A percentile compares a stretch with the other conserved stretches of the same genome.
These are phyloP conservation scores for Amanita phalloides DNA, from an alignment of 768 basidiomycete genomes.

Conservation along the genomic window DNA sequence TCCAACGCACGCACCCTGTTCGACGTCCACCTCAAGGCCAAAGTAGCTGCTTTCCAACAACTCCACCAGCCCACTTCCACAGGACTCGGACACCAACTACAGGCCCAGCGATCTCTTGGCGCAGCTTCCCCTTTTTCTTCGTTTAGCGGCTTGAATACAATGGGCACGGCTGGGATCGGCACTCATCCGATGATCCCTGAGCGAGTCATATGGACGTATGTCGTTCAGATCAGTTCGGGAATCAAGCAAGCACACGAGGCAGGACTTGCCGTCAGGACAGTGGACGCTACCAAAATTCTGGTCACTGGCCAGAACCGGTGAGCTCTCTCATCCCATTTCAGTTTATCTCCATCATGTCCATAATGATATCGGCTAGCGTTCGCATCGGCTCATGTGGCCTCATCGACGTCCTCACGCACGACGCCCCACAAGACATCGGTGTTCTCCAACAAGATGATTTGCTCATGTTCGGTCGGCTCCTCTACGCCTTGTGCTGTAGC, in stretches of 20 bases:
- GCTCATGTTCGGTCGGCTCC: slow-evolving; percentile 71
- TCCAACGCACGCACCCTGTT: slow-evolving; percentile 74
- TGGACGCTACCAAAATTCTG: slow-evolving; percentile 83
- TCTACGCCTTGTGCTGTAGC: slow-evolving; percentile 71
- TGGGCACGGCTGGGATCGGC: not conserved
- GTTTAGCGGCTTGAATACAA: not conserved
- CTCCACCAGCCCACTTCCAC: slow-evolving; percentile 5
- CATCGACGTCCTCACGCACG: slow-evolving; percentile 76
- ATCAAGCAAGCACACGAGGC: slow-evolving; percentile 79
- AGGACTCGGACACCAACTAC: not conserved
- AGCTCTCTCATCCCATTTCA: not conserved
- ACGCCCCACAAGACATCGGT: slow-evolving; percentile 48
- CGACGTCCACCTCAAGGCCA: slow-evolving; percentile 64
- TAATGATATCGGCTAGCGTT: slow-evolving; percentile 32
- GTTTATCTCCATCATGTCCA: not conserved
- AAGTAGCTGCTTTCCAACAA: slow-evolving; percentile 22
- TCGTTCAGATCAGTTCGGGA: slow-evolving; percentile 81
- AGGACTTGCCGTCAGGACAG: slow-evolving; percentile 67
- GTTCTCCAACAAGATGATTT: slow-evolving; percentile 83
- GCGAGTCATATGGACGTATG: slow-evolving; percentile 83
- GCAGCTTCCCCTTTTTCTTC: not conserved
- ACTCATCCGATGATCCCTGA: slow-evolving; percentile 46
- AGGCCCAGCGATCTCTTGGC: not conserved
- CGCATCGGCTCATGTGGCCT: slow-evolving; percentile 84
- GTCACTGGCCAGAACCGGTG: slow-evolving; percentile 86